phyloP scores from a whole-genome alignment of 2,329 filamentous ascomycete species.

The Aurifilum marmelostoma region DNA sequence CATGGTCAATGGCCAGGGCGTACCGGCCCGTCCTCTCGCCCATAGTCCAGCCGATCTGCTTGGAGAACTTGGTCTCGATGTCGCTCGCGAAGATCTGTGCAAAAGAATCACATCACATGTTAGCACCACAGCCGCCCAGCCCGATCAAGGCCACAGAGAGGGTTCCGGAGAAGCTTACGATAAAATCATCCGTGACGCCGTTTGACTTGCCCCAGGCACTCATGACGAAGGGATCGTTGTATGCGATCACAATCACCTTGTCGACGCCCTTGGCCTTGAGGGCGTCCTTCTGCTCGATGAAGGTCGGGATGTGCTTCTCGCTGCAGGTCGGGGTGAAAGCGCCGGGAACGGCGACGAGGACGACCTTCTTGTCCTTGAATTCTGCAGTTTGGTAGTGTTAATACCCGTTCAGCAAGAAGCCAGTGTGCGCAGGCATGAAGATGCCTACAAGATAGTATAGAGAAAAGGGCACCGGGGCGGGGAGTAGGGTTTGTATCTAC shows the following conservation, averaged over 20 bases:
- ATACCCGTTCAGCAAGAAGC: slow-evolving; percentile 10
- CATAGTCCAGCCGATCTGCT: slow-evolving; percentile 75
- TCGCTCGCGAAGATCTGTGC: slow-evolving; percentile 75
- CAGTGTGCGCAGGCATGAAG: background rate
- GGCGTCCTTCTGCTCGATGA: slow-evolving; percentile 71
- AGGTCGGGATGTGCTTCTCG: slow-evolving; percentile 78
- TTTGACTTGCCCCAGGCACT: slow-evolving; percentile 90
- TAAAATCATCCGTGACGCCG: slow-evolving; percentile 69
- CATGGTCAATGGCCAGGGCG: slow-evolving; percentile 80
- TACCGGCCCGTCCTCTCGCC: slow-evolving; percentile 78
- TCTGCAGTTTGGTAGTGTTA: slow-evolving; percentile 41
- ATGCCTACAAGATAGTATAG: background rate
- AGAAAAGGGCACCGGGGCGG: background rate
- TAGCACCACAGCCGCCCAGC: slow-evolving; percentile 11
- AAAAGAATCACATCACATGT: slow-evolving; percentile 12
- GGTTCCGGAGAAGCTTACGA: slow-evolving; percentile 45
- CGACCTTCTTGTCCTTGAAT: slow-evolving; percentile 59
- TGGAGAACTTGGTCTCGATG: slow-evolving; percentile 69
- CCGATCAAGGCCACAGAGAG: background rate
- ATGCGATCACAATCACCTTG: slow-evolving; percentile 77
- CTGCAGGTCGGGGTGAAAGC: slow-evolving; percentile 90
- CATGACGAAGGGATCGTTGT: slow-evolving; percentile 88
- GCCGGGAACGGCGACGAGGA: slow-evolving; percentile 62
- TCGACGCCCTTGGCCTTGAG: slow-evolving; percentile 83
- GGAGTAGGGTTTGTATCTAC: slow-evolving; percentile 40